Evolutionary conservation across 2,329 filamentous ascomycete genomes (phyloP).

Genomic region (Mycosphaerella arachidis): DNA sequence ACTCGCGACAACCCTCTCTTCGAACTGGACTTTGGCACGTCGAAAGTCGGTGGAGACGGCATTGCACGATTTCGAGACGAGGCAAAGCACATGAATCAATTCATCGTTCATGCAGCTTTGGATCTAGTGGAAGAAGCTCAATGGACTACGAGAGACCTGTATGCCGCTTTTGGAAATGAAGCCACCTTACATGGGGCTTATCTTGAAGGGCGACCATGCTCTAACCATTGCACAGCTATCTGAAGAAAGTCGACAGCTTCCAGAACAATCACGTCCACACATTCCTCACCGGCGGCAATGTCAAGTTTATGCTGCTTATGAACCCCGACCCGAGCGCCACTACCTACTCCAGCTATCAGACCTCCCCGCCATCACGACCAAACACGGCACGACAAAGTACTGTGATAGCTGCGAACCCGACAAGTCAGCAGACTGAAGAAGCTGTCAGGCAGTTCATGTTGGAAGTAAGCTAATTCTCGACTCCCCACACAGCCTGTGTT

Average conservation of each 20-base stretch:
- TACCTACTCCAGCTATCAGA: constrained; percentile 31
- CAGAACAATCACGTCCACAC: constrained; percentile 88
- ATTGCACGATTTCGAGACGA: constrained; percentile 82
- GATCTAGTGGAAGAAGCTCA: constrained; percentile 96
- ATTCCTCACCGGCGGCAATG: constrained; percentile 87
- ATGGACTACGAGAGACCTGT: constrained; percentile 85
- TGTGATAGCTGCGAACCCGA: constrained; percentile 61
- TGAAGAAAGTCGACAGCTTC: constrained; percentile 95
- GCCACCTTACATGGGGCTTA: neutral
- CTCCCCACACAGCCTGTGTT: neutral
- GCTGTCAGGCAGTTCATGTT: constrained; percentile 91
- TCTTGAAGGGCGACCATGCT: neutral
- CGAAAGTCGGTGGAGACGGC: constrained; percentile 91
- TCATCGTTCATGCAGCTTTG: constrained; percentile 88
- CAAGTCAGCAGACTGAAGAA: constrained; percentile 86
- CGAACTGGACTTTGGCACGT: constrained; percentile 94
- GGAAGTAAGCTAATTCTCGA: constrained; percentile 46
- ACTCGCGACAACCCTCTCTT: constrained; percentile 95
- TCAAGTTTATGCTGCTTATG: constrained; percentile 91
- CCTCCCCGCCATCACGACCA: constrained; percentile 27
- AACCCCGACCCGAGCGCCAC: constrained; percentile 56
- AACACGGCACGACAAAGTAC: constrained; percentile 32
- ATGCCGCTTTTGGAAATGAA: constrained; percentile 29
- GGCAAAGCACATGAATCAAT: constrained; percentile 91
- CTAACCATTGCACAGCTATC: constrained; percentile 59